phyloP scores from a whole-genome alignment of 768 basidiomycete species.

The Russula griseocarnosa region DNA sequence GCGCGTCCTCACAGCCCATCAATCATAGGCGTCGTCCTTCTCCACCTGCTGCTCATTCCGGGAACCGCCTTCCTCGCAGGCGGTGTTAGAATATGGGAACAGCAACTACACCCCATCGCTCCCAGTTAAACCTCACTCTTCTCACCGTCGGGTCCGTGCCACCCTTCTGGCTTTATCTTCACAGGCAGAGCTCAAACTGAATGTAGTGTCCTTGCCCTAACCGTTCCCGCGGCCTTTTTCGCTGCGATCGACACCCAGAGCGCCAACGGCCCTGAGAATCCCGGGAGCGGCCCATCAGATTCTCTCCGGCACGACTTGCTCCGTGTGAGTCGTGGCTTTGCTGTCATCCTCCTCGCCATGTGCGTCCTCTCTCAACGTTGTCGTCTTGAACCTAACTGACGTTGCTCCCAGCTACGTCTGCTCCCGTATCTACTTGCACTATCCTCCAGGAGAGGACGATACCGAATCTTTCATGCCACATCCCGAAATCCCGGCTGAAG shows the following conservation, averaged over 20 bases:
- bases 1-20: not conserved
- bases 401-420: constrained; percentile 48
- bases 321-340: constrained; percentile 60
- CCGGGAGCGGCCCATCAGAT: constrained; percentile 40
- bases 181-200: not conserved
- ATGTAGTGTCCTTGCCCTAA: constrained; percentile 54
- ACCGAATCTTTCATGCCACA: constrained; percentile 36
- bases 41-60: constrained; percentile 68
- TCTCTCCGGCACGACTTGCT: constrained; percentile 46
- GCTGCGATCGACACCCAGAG: constrained; percentile 49
- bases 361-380: constrained; percentile 34
- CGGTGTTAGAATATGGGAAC: constrained; percentile 61
- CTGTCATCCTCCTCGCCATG: constrained; percentile 59
- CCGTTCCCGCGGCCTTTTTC: constrained; percentile 67
- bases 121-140: constrained; percentile 64
- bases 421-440: constrained; percentile 65
- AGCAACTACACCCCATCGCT: constrained; percentile 64
- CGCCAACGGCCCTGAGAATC: constrained; percentile 24
- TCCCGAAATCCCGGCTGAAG: constrained; percentile 39
- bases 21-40: constrained; percentile 57
- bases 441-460: constrained; percentile 61
- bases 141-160: constrained; percentile 59
- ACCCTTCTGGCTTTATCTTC: not conserved
- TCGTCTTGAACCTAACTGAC: constrained; percentile 8
- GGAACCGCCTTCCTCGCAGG: constrained; percentile 69